Percentiles rank a stretch among this genome's conserved stretches.
Conservation (phyloP, 805 yeast genomes). For the Monosporozyma yasuniensis region DNA sequence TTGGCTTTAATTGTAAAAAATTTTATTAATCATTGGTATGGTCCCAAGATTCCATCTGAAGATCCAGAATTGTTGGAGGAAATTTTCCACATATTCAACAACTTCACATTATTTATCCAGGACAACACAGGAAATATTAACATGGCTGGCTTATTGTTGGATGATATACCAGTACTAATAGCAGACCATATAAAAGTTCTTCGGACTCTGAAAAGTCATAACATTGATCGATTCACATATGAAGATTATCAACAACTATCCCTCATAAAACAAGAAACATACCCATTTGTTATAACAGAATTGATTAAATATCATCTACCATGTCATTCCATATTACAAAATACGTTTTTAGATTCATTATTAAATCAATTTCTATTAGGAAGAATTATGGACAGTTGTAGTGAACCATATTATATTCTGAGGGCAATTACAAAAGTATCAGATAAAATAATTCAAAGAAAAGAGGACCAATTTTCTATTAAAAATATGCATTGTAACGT, state of each 20-base stretch:
- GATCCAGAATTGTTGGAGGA: slow-evolving; percentile 17
- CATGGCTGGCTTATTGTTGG: slow-evolving; percentile 13
- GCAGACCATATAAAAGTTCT: slow-evolving; percentile 14
- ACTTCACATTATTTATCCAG: slow-evolving; percentile 4
- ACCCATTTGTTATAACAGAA: slow-evolving; percentile 14
- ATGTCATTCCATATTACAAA: slow-evolving; percentile 16
- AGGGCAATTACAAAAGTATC: slow-evolving; percentile 12
- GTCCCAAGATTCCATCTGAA: slow-evolving; percentile 22
- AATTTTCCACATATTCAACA: slow-evolving; percentile 13
- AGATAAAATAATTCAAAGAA: slow-evolving; percentile 2
- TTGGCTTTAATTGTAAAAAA: slow-evolving; percentile 20
- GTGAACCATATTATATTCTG: slow-evolving; percentile 23
- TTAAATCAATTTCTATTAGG: slow-evolving; percentile 19
- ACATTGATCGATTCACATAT: not conserved
- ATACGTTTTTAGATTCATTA: slow-evolving; percentile 18
- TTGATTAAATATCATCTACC: slow-evolving; percentile 8
- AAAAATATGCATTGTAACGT: slow-evolving; percentile 1
- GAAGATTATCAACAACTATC: slow-evolving; percentile 10
- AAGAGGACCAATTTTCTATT: not conserved
- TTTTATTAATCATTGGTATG: slow-evolving; percentile 26
- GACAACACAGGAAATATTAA: slow-evolving; percentile 2
- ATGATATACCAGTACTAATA: slow-evolving; percentile 23
- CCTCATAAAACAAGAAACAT: slow-evolving; percentile 10
- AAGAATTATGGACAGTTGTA: slow-evolving; percentile 16
- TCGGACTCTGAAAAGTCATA: not conserved